Base-by-base conservation (phyloP, 345 rosid species). In the Populus pruinosa region DNA sequence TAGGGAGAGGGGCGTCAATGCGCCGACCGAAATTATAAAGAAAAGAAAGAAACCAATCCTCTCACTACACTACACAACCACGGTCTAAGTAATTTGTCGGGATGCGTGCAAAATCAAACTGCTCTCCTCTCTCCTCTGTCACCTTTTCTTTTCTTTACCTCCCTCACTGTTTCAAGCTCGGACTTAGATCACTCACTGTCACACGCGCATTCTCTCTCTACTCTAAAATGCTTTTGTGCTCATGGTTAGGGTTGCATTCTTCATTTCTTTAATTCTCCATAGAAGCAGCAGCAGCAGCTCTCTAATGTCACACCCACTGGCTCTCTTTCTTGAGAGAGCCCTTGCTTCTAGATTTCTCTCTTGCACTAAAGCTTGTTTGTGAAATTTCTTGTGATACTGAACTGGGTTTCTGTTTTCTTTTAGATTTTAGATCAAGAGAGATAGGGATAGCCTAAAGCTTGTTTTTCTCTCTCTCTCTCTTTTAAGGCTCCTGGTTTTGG, bases 61-160 rank as follows among this genome's bases (percentile, higher is more conserved):
- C 84, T 73, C 72, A 10, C 44, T 41, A 41, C 44, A 41, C 11
- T 41, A 41, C 44, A 41, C 25, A 21, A 6, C 61, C 59, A 20
- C 61, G 10, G n/a, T 8, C 61, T 55, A 55, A 59, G 77, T 80
- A 74, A 83, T 82, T 88, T 90, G 93, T 91, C 94, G 94, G 91
- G 72, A 74, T 89, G 93, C 92, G 97, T 93, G 91, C 90, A 85
- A 84, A 82, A 82, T 71, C 76, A 85, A 87, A 82, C 84, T 79
- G 72, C 62, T 35, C 72, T 66, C 55, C 55, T 39, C 72, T 65
- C 47, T 20, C 70, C 66, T 53, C 80, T 74, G 82, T 73, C 70
- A 79, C 74, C 79, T 69, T 53, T 76, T 77, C 72, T 79, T 83
- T 47, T 75, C 77, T 64, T 81, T 82, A 41, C 59, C 47, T 73